phyloP scores from a whole-genome alignment of 495 filamentous ascomycete genomes.

The Viridothelium virens region DNA sequence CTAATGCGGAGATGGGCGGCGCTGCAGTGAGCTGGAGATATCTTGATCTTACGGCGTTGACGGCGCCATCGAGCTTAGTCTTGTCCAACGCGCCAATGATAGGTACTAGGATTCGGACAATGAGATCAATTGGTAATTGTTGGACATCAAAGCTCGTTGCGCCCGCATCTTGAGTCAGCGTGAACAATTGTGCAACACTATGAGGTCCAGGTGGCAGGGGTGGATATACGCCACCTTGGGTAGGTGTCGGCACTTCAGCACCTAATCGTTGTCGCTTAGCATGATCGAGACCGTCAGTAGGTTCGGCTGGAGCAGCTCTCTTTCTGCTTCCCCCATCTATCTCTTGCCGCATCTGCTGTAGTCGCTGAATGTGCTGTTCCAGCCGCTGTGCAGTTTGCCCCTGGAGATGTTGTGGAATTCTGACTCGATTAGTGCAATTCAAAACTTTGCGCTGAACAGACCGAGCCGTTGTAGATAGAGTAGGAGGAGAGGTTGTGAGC shows the following conservation, averaged over 20 bases:
- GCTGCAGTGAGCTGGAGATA: constrained; percentile 40
- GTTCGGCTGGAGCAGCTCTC: constrained; percentile 56
- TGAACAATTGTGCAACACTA: constrained; percentile 73
- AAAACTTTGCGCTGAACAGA: neutral
- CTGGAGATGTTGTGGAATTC: constrained; percentile 62
- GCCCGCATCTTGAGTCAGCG: constrained; percentile 63
- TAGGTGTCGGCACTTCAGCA: constrained; percentile 42
- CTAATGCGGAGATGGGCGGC: constrained; percentile 24
- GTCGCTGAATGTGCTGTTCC: constrained; percentile 70
- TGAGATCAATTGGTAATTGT: constrained; percentile 44
- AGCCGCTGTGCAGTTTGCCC: constrained; percentile 49
- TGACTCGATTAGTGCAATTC: constrained; percentile 27
- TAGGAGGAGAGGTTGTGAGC: too few species aligned
- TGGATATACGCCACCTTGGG: constrained; percentile 45
- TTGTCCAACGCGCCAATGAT: constrained; percentile 58
- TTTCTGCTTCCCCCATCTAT: constrained; percentile 59
- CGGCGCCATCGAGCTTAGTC: constrained; percentile 55
- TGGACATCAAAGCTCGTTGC: constrained; percentile 71
- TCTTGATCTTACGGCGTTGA: constrained; percentile 50
- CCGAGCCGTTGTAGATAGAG: too few species aligned
- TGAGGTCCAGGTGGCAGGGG: constrained; percentile 65
- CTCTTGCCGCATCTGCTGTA: constrained; percentile 65
- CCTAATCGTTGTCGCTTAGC: constrained; percentile 64
- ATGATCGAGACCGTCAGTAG: constrained; percentile 59
- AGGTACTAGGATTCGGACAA: constrained; percentile 67